Conservation (phyloP, 225 moss, liverwort and hornwort species). For the Takakia lepidozioides region DNA sequence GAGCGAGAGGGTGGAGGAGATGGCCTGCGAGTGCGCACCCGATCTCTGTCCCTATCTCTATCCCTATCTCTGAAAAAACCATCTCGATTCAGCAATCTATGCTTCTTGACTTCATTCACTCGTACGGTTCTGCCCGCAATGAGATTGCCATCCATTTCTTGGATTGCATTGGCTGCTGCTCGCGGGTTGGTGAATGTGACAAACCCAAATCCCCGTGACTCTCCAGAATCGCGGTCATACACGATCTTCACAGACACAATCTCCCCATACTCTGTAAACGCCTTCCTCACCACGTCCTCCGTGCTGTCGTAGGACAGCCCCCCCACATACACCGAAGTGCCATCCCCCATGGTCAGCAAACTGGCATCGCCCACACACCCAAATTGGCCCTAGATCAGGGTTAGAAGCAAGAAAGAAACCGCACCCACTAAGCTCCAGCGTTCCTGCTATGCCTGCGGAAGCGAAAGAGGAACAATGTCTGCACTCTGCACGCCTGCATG, state of each 20-base stretch:
- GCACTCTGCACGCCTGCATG: no score
- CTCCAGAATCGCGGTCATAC: slow-evolving; percentile 89
- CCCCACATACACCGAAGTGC: slow-evolving; percentile 52
- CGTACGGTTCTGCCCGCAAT: slow-evolving; percentile 90
- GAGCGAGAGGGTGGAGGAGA: slow-evolving; percentile 65
- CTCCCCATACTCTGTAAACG: slow-evolving; percentile 49
- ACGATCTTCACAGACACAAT: slow-evolving; percentile 72
- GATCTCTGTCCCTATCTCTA: slow-evolving; percentile 25
- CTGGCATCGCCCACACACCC: no score
- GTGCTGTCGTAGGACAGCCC: slow-evolving; percentile 51
- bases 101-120: slow-evolving; percentile 90
- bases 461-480: no score
- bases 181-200: slow-evolving; percentile 94
- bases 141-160: slow-evolving; percentile 83
- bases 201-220: slow-evolving; percentile 94
- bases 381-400: no score
- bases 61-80: slow-evolving; percentile 53
- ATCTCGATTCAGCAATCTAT: no score
- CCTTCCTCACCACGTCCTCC: slow-evolving; percentile 45
- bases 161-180: slow-evolving; percentile 82
- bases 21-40: slow-evolving; percentile 56
- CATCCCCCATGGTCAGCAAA: no score
- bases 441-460: no score
- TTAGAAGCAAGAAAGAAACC: no score
- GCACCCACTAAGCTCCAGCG: no score